Evolutionary conservation across 371 early-diverging fungal species (phyloP).

Genomic region (Parasitella parasitica): DNA sequence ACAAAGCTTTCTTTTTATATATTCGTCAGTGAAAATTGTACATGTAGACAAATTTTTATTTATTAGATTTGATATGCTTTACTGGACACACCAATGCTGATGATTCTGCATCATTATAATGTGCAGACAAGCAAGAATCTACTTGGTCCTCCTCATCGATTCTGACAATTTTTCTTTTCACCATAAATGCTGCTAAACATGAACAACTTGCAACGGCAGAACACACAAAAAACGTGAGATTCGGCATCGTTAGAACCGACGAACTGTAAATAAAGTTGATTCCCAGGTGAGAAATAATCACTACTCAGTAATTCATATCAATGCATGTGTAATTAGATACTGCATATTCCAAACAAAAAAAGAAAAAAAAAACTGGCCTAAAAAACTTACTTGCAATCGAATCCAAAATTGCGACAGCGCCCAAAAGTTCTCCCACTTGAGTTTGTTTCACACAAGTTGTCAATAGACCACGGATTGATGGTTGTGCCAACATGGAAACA

Average conservation of each 20-base stretch:
- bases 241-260: slow-evolving; percentile 47
- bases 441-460: slow-evolving; percentile 45
- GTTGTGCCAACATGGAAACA: slow-evolving; percentile 28
- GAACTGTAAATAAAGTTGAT: slow-evolving; percentile 47
- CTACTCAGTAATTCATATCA: slow-evolving; percentile 10
- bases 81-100: not conserved
- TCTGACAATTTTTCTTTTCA: not conserved
- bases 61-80: no score
- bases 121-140: not conserved
- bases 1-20: no score
- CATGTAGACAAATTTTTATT: no score
- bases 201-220: slow-evolving; percentile 5
- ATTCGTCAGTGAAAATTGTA: not conserved
- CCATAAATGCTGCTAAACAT: not conserved
- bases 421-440: slow-evolving; percentile 51
- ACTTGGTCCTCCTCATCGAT: not conserved
- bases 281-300: slow-evolving; percentile 31
- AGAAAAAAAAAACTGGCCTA: no score
- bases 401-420: slow-evolving; percentile 51
- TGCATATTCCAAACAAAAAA: no score
- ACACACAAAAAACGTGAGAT: slow-evolving; percentile 43
- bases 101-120: not conserved
- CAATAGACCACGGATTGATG: slow-evolving; percentile 42
- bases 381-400: slow-evolving; percentile 42
- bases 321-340: not conserved